phyloP scores from a whole-genome alignment of 805 yeast genomes.

The Sungouiella thailandica region DNA sequence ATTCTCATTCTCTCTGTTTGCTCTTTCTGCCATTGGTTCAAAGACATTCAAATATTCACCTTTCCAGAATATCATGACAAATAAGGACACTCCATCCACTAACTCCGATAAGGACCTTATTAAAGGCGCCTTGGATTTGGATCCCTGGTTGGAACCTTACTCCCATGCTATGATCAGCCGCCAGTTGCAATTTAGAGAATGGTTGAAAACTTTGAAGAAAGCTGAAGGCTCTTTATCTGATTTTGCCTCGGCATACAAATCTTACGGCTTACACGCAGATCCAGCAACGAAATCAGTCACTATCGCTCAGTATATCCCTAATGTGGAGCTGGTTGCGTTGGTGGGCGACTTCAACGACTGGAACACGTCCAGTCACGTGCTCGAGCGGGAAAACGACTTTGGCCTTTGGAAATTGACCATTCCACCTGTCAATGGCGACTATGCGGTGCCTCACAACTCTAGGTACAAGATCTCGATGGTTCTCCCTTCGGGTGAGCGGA shows the following conservation, averaged over 20 bases:
- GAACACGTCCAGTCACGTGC: constrained; percentile 52
- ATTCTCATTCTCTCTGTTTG: too few species aligned
- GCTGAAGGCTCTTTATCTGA: constrained; percentile 54
- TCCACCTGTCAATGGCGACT: constrained; percentile 52
- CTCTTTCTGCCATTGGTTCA: too few species aligned
- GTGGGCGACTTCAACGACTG: constrained; percentile 92
- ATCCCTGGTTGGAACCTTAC: constrained; percentile 84
- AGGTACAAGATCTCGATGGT: constrained; percentile 67
- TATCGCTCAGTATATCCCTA: constrained; percentile 87
- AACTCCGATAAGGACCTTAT: constrained; percentile 17
- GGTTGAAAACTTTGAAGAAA: constrained; percentile 51
- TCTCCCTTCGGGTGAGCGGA: constrained; percentile 59
- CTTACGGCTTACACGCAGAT: constrained; percentile 72
- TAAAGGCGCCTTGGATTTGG: constrained; percentile 62
- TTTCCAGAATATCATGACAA: too few species aligned
- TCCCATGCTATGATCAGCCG: constrained; percentile 64
- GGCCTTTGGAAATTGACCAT: constrained; percentile 66
- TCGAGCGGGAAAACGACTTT: constrained; percentile 53
- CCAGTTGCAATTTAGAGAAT: constrained; percentile 57
- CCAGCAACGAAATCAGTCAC: constrained; percentile 46
- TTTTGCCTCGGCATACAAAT: constrained; percentile 72
- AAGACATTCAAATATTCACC: too few species aligned
- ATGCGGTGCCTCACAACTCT: constrained; percentile 77
- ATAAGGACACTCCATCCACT: not conserved
- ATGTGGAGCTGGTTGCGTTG: constrained; percentile 68